phyloP scores from a whole-genome alignment of 371 early-diverging fungal species.

The Vittaforma corneae region DNA sequence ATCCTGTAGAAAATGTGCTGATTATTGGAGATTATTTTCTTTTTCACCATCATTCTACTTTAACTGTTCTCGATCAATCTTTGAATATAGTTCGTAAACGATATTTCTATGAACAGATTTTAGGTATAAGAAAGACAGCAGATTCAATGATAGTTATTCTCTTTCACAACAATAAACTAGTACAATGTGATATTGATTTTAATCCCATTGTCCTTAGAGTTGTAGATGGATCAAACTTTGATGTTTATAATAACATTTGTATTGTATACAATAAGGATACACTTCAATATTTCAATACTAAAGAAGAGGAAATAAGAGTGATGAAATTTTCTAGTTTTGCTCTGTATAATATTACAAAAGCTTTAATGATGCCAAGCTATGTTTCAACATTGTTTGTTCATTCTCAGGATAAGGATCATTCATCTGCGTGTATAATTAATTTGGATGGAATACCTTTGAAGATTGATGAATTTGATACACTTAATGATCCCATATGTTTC shows the following conservation, averaged over 20 bases:
- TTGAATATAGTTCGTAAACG: not conserved
- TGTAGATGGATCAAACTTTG: not conserved
- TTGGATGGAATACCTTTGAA: too few relatives aligned
- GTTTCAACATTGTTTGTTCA: too few relatives aligned
- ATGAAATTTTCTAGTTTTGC: too few relatives aligned
- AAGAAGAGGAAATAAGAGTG: too few relatives aligned
- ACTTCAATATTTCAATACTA: too few relatives aligned
- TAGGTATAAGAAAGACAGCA: not conserved
- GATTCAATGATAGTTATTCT: conserved; percentile 2
- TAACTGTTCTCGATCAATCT: not conserved
- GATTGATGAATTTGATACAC: too few relatives aligned
- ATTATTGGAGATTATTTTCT: not conserved
- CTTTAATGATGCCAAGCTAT: too few relatives aligned
- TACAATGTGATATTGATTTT: not conserved
- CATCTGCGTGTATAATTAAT: too few relatives aligned
- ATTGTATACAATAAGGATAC: too few relatives aligned
- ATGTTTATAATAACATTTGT: not conserved
- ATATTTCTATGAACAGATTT: conserved; percentile 9
- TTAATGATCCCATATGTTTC: too few relatives aligned
- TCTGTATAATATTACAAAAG: too few relatives aligned
- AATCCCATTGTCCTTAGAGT: not conserved
- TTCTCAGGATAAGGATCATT: too few relatives aligned
- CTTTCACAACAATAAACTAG: not conserved
- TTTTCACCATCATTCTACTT: conserved; percentile 6
- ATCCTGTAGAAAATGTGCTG: not conserved